phyloP scores from a whole-genome alignment of 768 basidiomycete genomes.

The Mycena pura region DNA sequence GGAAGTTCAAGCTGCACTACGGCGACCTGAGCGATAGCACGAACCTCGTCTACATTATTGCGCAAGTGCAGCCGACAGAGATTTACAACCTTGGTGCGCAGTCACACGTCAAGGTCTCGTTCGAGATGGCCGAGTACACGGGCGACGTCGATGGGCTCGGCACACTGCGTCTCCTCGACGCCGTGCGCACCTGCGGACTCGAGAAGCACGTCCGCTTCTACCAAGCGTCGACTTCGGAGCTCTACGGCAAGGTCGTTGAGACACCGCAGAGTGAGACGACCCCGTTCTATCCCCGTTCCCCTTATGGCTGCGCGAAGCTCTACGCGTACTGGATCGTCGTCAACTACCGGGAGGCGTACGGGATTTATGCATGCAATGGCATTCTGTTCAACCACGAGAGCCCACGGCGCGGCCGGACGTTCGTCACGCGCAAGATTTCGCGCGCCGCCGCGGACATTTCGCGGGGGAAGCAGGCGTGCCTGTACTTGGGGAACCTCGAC shows the following conservation, averaged over 20 bases:
- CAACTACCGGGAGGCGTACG: slow-evolving; percentile 94
- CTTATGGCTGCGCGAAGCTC: slow-evolving; percentile 95
- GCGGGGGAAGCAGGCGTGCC: slow-evolving; percentile 85
- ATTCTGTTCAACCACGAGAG: slow-evolving; percentile 99
- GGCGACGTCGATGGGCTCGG: slow-evolving; percentile 96
- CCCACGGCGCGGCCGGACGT: slow-evolving; percentile 91
- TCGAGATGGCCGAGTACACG: slow-evolving; percentile 99
- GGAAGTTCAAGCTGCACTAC: slow-evolving; percentile 85
- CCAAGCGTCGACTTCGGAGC: slow-evolving; percentile 96
- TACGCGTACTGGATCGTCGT: slow-evolving; percentile 92
- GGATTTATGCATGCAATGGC: slow-evolving; percentile 96
- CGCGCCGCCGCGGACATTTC: slow-evolving; percentile 92
- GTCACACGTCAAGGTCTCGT: slow-evolving; percentile 98
- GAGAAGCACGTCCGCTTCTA: slow-evolving; percentile 95
- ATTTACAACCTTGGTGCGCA: slow-evolving; percentile 98
- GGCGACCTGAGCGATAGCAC: slow-evolving; percentile 96
- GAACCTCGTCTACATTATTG: slow-evolving; percentile 95
- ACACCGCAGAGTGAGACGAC: slow-evolving; percentile 96
- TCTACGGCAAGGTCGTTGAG: slow-evolving; percentile 96
- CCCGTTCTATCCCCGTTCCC: slow-evolving; percentile 97
- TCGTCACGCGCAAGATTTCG: slow-evolving; percentile 95
- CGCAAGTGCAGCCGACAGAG: slow-evolving; percentile 93
- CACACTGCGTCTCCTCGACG: slow-evolving; percentile 94
- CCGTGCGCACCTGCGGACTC: slow-evolving; percentile 93
- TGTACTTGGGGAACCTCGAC: slow-evolving; percentile 95